Percentiles rank a stretch among this genome's conserved stretches.
phyloP scores from a whole-genome alignment of 371 early-diverging fungal genomes.

The Sporodiniella umbellata region DNA sequence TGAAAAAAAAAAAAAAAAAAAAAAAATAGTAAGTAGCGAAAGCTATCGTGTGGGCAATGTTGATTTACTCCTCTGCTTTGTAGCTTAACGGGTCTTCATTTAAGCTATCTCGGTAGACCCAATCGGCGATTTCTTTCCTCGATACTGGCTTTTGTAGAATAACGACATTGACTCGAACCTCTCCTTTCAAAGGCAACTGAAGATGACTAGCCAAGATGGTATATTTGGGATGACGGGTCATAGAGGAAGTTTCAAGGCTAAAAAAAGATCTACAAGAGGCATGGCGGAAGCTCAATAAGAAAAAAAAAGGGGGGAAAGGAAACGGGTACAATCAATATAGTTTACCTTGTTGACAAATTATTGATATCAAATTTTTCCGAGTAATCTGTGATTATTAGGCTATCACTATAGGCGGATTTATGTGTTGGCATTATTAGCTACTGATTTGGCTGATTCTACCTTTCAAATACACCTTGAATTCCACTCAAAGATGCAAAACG shows the following conservation, averaged over 20 bases:
- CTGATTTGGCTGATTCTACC: too few relatives aligned
- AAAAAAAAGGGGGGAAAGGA: too few relatives aligned
- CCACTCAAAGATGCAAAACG: slow-evolving; percentile 41
- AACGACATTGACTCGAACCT: slow-evolving; percentile 31
- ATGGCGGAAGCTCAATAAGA: not conserved
- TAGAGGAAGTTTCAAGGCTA: slow-evolving; percentile 21
- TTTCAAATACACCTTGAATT: slow-evolving; percentile 42
- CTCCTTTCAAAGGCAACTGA: slow-evolving; percentile 26
- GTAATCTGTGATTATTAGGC: slow-evolving; percentile 4
- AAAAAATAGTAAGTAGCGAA: too few relatives aligned
- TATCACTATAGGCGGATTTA: slow-evolving; percentile 17
- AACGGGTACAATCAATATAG: too few relatives aligned
- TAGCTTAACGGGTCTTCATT: slow-evolving; percentile 3
- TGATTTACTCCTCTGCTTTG: slow-evolving; percentile 11
- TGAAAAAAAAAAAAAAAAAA: too few relatives aligned
- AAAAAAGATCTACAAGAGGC: slow-evolving; percentile 18
- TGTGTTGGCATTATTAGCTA: too few relatives aligned
- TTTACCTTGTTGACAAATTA: not conserved
- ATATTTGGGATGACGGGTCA: slow-evolving; percentile 33
- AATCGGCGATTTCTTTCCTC: slow-evolving; percentile 33
- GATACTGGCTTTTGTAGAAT: slow-evolving; percentile 46
- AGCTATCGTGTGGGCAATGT: too few relatives aligned
- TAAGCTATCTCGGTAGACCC: slow-evolving; percentile 11
- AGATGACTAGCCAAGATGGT: slow-evolving; percentile 49
- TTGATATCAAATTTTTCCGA: not conserved